Evolutionary conservation across 208 protist species (phyloP).

Genomic region (Leptomonas pyrrhocoris): DNA sequence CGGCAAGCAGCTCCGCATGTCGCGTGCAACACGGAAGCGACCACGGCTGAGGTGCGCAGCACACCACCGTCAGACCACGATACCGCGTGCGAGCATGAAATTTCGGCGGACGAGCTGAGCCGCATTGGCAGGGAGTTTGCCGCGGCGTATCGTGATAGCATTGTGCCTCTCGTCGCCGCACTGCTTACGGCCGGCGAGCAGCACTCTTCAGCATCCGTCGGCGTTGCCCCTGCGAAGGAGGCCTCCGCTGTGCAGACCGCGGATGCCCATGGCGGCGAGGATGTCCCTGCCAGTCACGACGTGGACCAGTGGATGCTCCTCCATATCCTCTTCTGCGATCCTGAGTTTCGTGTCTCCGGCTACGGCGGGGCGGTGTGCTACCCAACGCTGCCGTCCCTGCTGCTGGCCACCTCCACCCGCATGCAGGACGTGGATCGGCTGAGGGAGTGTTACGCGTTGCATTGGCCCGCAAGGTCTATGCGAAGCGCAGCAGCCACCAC

Average conservation of each 20-base stretch:
- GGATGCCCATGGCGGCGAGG: neutral
- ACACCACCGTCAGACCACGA: too few relatives aligned
- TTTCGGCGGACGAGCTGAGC: neutral
- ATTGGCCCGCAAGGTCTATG: neutral
- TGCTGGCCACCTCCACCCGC: constrained; percentile 36
- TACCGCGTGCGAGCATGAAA: too few relatives aligned
- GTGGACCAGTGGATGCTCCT: constrained; percentile 48
- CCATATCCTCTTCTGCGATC: constrained; percentile 55
- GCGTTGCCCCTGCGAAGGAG: neutral
- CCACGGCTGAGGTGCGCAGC: too few relatives aligned
- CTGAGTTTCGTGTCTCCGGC: constrained; percentile 59
- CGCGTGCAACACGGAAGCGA: too few relatives aligned
- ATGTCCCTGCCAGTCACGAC: constrained; percentile 17
- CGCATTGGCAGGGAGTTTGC: constrained; percentile 1
- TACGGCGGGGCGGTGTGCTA: constrained; percentile 59
- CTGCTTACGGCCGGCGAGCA: neutral
- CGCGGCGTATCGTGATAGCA: constrained; percentile 9
- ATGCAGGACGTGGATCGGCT: neutral
- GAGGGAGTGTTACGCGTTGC: constrained; percentile 12
- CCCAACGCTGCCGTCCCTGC: constrained; percentile 56
- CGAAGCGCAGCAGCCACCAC: neutral
- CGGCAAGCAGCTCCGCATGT: neutral
- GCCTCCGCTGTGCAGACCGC: neutral
- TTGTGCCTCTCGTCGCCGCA: constrained; percentile 18
- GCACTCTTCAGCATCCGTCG: neutral